Conservation (phyloP, 495 filamentous ascomycete species). For the Penicillium coffeae region DNA sequence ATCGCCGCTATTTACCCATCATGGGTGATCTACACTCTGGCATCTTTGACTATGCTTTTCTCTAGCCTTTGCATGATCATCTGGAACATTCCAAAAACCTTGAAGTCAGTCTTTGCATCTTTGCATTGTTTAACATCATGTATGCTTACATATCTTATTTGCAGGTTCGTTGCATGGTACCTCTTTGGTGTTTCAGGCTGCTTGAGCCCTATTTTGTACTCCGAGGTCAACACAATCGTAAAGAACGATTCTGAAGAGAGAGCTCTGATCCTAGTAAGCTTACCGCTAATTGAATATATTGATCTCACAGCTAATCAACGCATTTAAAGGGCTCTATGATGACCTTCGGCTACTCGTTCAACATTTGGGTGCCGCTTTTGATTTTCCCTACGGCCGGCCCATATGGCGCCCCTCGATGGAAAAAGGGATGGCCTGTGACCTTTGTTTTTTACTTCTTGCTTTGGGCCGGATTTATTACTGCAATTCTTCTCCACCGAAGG, state of each 20-base stretch:
- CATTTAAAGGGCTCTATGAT: slow-evolving; percentile 43
- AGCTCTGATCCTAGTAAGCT: slow-evolving; percentile 41
- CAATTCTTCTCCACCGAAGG: slow-evolving; percentile 33
- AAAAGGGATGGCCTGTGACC: slow-evolving; percentile 41
- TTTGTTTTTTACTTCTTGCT: slow-evolving; percentile 38
- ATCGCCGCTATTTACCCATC: slow-evolving; percentile 42
- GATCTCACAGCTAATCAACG: background rate
- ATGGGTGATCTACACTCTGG: slow-evolving; percentile 40
- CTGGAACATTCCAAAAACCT: slow-evolving; percentile 39
- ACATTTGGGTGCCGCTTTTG: slow-evolving; percentile 45
- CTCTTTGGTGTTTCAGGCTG: slow-evolving; percentile 39
- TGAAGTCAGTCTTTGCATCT: slow-evolving; percentile 26
- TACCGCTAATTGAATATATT: background rate
- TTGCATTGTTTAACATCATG: background rate
- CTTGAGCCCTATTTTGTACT: slow-evolving; percentile 43
- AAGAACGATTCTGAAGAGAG: slow-evolving; percentile 45
- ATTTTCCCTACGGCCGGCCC: slow-evolving; percentile 41
- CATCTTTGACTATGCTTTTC: slow-evolving; percentile 30
- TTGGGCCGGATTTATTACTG: slow-evolving; percentile 38
- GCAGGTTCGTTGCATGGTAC: slow-evolving; percentile 46
- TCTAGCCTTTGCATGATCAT: slow-evolving; percentile 42
- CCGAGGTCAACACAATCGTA: slow-evolving; percentile 44
- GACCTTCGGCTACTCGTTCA: slow-evolving; percentile 47
- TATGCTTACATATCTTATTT: background rate
- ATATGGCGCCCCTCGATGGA: slow-evolving; percentile 43